These are phyloP conservation scores for Diaporthe eres DNA, from an alignment of 2,329 filamentous ascomycete genomes.

Conservation along the genomic window DNA sequence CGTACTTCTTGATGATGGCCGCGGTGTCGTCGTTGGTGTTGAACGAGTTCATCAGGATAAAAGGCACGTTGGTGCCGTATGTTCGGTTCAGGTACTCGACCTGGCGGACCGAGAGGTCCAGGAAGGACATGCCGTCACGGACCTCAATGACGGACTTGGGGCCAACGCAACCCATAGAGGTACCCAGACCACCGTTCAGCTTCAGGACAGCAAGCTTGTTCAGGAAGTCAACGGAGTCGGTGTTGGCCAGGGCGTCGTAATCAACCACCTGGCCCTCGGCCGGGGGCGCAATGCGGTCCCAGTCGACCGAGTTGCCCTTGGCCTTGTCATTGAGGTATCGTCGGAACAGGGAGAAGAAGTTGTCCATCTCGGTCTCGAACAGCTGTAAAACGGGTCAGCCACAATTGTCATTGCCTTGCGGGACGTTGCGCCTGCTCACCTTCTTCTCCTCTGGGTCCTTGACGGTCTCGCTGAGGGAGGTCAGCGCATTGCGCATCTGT, in stretches of 20 bases:
- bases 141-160: slow-evolving; percentile 99
- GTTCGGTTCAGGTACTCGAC: slow-evolving; percentile 99
- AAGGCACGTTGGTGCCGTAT: slow-evolving; percentile 96
- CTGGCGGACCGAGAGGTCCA: slow-evolving; percentile 97
- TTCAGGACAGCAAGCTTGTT: slow-evolving; percentile 98
- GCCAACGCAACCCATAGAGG: slow-evolving; percentile 99
- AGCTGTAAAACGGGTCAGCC: slow-evolving; percentile 66
- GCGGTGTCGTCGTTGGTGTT: slow-evolving; percentile 99
- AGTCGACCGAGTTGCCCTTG: slow-evolving; percentile 95
- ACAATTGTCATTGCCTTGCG: not conserved
- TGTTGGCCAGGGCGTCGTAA: slow-evolving; percentile 91
- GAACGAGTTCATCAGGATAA: slow-evolving; percentile 99
- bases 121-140: slow-evolving; percentile 99
- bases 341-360: slow-evolving; percentile 99
- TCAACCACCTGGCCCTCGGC: slow-evolving; percentile 94
- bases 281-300: slow-evolving; percentile 96
- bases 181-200: slow-evolving; percentile 99
- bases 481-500: slow-evolving; percentile 98
- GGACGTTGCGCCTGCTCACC: slow-evolving; percentile 64
- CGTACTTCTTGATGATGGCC: slow-evolving; percentile 99
- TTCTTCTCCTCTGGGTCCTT: slow-evolving; percentile 86
- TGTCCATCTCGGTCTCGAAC: slow-evolving; percentile 99
- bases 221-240: slow-evolving; percentile 92
- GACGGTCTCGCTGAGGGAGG: slow-evolving; percentile 91
- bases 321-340: slow-evolving; percentile 99